Base-by-base conservation (phyloP, 495 filamentous ascomycete species). In the Annulohypoxylon nitens region DNA sequence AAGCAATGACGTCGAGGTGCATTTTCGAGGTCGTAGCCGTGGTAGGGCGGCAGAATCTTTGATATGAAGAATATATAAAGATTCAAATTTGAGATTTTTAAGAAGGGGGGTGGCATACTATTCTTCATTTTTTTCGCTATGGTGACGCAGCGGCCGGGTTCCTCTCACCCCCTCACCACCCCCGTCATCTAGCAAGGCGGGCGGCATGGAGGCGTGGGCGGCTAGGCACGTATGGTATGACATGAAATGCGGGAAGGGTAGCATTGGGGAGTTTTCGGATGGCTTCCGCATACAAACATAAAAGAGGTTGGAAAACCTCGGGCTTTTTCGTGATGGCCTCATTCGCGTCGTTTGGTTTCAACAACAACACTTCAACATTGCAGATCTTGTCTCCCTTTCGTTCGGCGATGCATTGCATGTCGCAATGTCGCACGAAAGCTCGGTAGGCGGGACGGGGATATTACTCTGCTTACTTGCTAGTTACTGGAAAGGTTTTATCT, bases 331-430 rank as follows among this genome's bases (percentile, higher is more conserved):
- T 63, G 71, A 70, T 74, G 67, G 71, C 67, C 51, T 74, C 71
- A 70, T 64, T 70, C 67, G 71, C 66, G 62, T 70, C 62, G 41
- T 74, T 64, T 55, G 67, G 71, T 70, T 74, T 74, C 71, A 74
- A 74, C 67, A 74, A 74, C 67, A 67, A 25, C 66, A 66, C 48
- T 64, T 74, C 61, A 66, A 74, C 67, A 67, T 67, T 69, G 71
- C 62, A 57, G 71, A 70, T 74, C 71, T 54, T 45, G 41, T 63
- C 47, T 37, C 39, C 47, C 20, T 62, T 58, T 61, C 34, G 20
- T 36, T 58, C 55, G 43, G 51, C 51, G 23, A 14, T 16, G 41
- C 39, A 48, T 61, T 7, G 36, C 18, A 26, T 25, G 60, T 60
- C 54, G 43, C 18, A 66, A 26, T 25, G 60, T 60, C 54, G 43